phyloP scores from a whole-genome alignment of 139 green algal species.

The Tetradesmus obliquus region DNA sequence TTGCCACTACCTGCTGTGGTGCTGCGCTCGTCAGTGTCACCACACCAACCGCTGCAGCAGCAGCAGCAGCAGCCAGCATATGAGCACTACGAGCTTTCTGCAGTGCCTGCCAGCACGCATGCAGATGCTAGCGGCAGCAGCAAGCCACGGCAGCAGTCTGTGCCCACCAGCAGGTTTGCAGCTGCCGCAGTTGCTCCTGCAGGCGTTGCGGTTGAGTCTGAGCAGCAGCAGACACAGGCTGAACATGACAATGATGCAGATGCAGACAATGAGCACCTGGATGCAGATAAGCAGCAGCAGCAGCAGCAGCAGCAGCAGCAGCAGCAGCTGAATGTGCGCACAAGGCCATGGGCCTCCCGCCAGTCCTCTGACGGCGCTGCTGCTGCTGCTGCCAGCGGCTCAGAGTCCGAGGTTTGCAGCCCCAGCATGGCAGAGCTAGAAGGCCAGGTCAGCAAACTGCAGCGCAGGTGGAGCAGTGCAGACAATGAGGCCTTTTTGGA shows the following conservation, averaged over 20 bases:
- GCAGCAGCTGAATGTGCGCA: neutral
- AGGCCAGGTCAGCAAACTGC: neutral
- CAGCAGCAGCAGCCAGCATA: neutral
- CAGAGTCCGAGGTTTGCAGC: neutral
- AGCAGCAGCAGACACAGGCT: neutral
- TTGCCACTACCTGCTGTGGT: neutral
- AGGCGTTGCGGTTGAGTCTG: neutral
- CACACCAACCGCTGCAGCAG: neutral
- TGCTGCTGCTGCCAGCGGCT: neutral
- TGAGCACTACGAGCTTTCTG: neutral
- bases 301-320: neutral
- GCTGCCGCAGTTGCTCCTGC: neutral
- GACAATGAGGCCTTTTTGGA: neutral
- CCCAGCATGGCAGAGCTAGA: neutral
- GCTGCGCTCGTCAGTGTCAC: neutral
- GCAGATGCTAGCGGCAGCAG: neutral
- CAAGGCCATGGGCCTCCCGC: neutral
- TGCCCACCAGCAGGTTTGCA: conserved; percentile 3
- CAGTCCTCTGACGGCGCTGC: neutral
- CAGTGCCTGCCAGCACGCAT: too few species aligned
- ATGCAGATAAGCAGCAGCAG: neutral
- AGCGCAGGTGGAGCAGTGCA: neutral
- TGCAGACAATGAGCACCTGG: neutral
- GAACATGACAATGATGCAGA: neutral
- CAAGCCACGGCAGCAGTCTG: neutral